Evolutionary conservation across 352 stramenopile species (phyloP).

Genomic region (Pilasporangium apinafurcum): DNA sequence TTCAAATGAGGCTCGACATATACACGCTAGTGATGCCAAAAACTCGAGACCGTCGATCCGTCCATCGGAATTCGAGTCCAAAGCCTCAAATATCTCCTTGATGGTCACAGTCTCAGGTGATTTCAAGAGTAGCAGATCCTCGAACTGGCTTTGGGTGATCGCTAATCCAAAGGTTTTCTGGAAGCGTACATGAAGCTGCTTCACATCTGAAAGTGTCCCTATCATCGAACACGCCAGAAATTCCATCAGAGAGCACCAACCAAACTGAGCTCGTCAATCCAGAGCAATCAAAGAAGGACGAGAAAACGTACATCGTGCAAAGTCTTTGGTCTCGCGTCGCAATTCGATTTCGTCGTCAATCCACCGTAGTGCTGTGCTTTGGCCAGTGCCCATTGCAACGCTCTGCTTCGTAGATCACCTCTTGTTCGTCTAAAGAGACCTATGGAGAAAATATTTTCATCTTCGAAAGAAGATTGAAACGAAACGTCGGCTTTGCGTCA

Average conservation of each 20-base stretch:
- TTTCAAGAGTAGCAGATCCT: conserved; percentile 63
- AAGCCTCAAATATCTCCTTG: conserved; percentile 65
- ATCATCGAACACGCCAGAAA: not conserved
- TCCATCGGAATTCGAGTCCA: conserved; percentile 67
- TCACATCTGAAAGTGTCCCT: conserved; percentile 70
- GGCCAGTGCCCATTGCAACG: conserved; percentile 50
- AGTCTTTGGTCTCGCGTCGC: conserved; percentile 68
- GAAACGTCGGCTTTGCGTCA: too few species aligned
- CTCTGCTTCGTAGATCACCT: too few species aligned
- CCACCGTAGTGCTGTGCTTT: conserved; percentile 42
- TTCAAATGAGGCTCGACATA: conserved; percentile 70
- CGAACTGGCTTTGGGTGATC: conserved; percentile 71
- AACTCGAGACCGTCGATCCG: conserved; percentile 81
- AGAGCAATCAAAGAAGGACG: not conserved
- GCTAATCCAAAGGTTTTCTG: conserved; percentile 70
- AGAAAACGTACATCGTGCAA: conserved; percentile 50
- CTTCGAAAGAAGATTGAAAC: too few species aligned
- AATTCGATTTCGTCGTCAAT: conserved; percentile 58
- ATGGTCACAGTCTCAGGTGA: conserved; percentile 44
- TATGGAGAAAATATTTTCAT: too few species aligned
- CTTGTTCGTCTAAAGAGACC: too few species aligned
- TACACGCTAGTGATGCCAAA: conserved; percentile 56
- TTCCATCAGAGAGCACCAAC: too few species aligned
- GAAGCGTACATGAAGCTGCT: conserved; percentile 53
- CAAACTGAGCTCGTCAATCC: not conserved